Percentiles rank a stretch among this genome's conserved stretches.
Conservation (phyloP, 192 early-diverging fungal species). For the Funneliformis geosporum region DNA sequence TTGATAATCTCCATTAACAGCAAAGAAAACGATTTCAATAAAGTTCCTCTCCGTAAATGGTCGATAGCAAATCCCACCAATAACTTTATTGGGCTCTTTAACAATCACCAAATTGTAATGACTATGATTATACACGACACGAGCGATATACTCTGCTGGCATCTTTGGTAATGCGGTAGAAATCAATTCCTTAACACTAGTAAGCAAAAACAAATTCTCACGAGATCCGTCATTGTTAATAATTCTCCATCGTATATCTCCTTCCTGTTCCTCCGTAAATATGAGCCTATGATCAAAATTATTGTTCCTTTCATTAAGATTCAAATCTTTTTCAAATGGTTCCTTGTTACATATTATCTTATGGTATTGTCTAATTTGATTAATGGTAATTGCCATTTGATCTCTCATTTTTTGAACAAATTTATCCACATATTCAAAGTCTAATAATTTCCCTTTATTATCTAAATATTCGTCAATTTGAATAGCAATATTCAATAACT, state of each 20-base stretch:
- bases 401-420: not conserved
- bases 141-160: slow-evolving; percentile 97
- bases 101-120: slow-evolving; percentile 84
- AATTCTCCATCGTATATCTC: slow-evolving; percentile 52
- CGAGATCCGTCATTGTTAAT: slow-evolving; percentile 80
- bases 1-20: slow-evolving; percentile 87
- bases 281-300: not conserved
- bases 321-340: not conserved
- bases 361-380: not conserved
- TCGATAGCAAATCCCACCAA: slow-evolving; percentile 96
- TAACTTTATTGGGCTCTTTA: slow-evolving; percentile 60
- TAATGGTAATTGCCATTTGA: not conserved
- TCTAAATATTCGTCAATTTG: not conserved
- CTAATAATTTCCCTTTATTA: not conserved
- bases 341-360: not conserved
- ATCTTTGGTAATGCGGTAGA: slow-evolving; percentile 98
- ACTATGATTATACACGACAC: slow-evolving; percentile 93
- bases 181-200: slow-evolving; percentile 94
- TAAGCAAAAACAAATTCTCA: slow-evolving; percentile 85
- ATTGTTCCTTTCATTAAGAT: not conserved
- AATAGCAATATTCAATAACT: not conserved
- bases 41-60: slow-evolving; percentile 86
- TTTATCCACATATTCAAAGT: not conserved
- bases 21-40: slow-evolving; percentile 99
- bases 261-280: not conserved